phyloP scores from a whole-genome alignment of 805 yeast genomes.

The Myxozyma mucilagina region DNA sequence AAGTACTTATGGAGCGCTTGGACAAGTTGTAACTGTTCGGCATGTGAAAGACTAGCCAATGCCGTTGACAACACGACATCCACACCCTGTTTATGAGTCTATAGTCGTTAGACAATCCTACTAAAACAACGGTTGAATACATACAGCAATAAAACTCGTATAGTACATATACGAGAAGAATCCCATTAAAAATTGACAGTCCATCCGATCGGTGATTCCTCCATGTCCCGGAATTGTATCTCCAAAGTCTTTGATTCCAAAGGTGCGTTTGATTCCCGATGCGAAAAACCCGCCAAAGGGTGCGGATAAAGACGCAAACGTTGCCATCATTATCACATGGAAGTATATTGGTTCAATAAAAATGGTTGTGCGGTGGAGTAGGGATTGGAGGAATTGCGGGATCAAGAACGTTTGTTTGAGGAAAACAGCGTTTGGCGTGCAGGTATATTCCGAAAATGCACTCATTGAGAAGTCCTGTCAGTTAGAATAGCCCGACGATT shows the following conservation, averaged over 20 bases:
- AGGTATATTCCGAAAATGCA: slow-evolving; percentile 57
- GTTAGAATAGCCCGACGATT: not conserved
- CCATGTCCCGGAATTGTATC: slow-evolving; percentile 99
- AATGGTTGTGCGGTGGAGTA: slow-evolving; percentile 39
- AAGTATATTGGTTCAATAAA: slow-evolving; percentile 75
- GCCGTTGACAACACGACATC: slow-evolving; percentile 75
- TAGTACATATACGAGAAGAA: slow-evolving; percentile 88
- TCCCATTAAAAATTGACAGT: slow-evolving; percentile 98
- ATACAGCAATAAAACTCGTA: slow-evolving; percentile 78
- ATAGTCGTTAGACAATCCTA: not conserved
- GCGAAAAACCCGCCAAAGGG: slow-evolving; percentile 99
- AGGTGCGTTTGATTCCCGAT: slow-evolving; percentile 91
- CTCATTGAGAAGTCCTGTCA: slow-evolving; percentile 19
- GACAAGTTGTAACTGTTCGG: slow-evolving; percentile 64
- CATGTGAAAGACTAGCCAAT: slow-evolving; percentile 63
- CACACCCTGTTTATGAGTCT: slow-evolving; percentile 49
- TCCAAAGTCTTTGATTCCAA: slow-evolving; percentile 94
- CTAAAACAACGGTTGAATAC: not conserved
- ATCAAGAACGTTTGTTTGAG: slow-evolving; percentile 72
- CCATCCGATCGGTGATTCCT: slow-evolving; percentile 95
- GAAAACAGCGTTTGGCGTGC: slow-evolving; percentile 89
- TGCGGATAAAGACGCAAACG: slow-evolving; percentile 94
- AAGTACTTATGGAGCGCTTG: slow-evolving; percentile 59
- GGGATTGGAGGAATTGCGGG: slow-evolving; percentile 63
- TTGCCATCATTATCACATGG: slow-evolving; percentile 81